Conservation (phyloP, 805 yeast genomes). For the Saturnispora hagleri region DNA sequence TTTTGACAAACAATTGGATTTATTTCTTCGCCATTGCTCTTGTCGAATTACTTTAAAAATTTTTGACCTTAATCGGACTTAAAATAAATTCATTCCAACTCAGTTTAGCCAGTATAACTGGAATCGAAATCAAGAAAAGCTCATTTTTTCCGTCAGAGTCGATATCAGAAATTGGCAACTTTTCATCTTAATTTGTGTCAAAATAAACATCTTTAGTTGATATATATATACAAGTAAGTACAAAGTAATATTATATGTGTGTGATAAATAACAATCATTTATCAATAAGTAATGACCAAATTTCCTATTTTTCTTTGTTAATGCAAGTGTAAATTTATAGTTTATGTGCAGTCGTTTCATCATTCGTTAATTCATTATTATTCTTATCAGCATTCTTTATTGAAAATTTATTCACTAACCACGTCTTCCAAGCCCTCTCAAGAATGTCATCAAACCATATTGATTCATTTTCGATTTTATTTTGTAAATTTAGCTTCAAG, state of each 20-base stretch:
- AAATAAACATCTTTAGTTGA: no score
- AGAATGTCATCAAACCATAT: not conserved
- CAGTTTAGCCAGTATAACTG: no score
- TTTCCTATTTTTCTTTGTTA: not conserved
- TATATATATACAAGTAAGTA: not conserved
- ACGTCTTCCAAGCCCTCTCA: not conserved
- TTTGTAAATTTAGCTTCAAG: not conserved
- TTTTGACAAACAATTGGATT: no score
- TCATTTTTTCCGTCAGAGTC: no score
- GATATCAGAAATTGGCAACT: no score
- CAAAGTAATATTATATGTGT: not conserved
- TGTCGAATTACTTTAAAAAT: no score
- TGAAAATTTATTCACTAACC: not conserved
- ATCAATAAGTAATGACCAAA: not conserved
- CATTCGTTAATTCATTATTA: not conserved
- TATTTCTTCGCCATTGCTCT: no score
- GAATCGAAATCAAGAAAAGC: no score
- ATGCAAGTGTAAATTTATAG: not conserved
- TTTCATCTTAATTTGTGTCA: no score
- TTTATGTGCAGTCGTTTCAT: not conserved
- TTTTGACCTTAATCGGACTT: no score
- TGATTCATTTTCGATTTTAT: not conserved
- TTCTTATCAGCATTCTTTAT: not conserved
- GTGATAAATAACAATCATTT: not conserved
- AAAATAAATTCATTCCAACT: no score